phyloP scores from a whole-genome alignment of 148 eudicot genomes.

The Chenopodium album region DNA sequence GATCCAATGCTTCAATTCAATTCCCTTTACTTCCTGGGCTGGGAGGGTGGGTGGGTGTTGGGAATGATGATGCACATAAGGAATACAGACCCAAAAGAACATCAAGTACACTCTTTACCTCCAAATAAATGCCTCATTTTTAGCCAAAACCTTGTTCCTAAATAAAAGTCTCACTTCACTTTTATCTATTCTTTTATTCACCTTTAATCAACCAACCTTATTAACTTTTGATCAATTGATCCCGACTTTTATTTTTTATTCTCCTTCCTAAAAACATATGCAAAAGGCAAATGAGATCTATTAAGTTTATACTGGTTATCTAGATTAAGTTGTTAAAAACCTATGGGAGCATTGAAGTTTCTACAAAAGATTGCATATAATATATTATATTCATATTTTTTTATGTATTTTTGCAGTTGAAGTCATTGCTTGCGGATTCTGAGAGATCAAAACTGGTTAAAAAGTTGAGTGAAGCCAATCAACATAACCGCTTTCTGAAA shows the following conservation, averaged over 20 bases:
- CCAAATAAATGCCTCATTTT: no score
- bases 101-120: background rate
- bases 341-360: background rate
- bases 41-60: background rate
- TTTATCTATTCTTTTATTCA: no score
- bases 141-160: no score
- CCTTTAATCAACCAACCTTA: no score
- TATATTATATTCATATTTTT: no score
- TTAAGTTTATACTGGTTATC: background rate
- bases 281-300: no score
- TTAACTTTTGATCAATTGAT: no score
- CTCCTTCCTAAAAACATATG: no score
- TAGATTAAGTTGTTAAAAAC: background rate
- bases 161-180: no score
- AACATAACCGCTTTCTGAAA: constrained; percentile 83
- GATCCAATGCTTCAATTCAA: background rate
- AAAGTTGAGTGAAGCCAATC: constrained; percentile 98
- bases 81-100: background rate
- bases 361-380: background rate
- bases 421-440: constrained; percentile 64
- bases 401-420: constrained; percentile 48
- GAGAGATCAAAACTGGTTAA: constrained; percentile 74
- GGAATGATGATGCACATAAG: background rate
- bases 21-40: no score
- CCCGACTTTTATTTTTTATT: no score